phyloP scores from a whole-genome alignment of 441 rosid species.

The Monsonia emarginata region DNA sequence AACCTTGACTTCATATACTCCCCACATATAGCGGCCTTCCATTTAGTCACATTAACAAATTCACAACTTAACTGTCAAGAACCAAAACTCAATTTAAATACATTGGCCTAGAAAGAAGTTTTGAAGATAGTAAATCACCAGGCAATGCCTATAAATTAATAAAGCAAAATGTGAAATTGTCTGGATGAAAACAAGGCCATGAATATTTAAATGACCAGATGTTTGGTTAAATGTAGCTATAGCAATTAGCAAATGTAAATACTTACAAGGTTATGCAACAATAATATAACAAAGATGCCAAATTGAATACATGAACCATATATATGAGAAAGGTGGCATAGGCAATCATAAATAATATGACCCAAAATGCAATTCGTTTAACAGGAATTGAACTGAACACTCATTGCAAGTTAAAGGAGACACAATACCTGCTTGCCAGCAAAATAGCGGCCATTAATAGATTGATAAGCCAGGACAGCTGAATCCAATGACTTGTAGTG shows the following conservation, averaged over 20 bases:
- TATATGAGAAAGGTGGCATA: background rate
- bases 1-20: slow-evolving; percentile 81
- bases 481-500: slow-evolving; percentile 77
- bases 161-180: slow-evolving; percentile 1
- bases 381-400: background rate
- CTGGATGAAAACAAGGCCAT: background rate
- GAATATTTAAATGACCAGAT: background rate
- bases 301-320: background rate
- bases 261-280: background rate
- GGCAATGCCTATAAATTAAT: slow-evolving; percentile 11
- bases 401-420: slow-evolving; percentile 9
- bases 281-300: background rate
- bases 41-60: slow-evolving; percentile 69
- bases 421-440: slow-evolving; percentile 76
- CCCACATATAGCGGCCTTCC: slow-evolving; percentile 97
- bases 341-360: background rate
- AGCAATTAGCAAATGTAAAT: background rate
- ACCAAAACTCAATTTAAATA: slow-evolving; percentile 9
- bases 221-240: background rate
- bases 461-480: slow-evolving; percentile 52
- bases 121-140: background rate
- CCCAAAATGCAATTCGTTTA: background rate
- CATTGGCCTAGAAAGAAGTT: slow-evolving; percentile 3
- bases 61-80: slow-evolving; percentile 63
- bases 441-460: slow-evolving; percentile 73